phyloP scores from a whole-genome alignment of 371 early-diverging fungal genomes.

The Spiromyces aspiralis region DNA sequence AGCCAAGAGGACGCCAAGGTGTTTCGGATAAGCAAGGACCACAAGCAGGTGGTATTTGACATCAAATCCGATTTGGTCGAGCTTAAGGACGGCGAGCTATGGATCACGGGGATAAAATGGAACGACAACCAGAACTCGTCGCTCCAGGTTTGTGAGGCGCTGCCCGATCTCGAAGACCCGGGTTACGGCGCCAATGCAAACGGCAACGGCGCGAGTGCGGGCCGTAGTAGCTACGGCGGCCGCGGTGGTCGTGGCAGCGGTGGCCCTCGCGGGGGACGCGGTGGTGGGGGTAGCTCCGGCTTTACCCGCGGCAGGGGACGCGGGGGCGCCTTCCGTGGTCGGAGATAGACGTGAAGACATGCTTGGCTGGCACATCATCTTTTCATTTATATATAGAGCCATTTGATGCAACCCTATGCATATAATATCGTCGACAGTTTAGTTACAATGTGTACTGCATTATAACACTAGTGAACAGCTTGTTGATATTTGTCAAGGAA shows the following conservation, averaged over 20 bases:
- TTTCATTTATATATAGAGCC: too few species aligned
- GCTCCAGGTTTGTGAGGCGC: slow-evolving; percentile 42
- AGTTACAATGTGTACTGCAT: too few species aligned
- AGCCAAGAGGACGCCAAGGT: slow-evolving; percentile 43
- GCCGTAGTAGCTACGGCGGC: slow-evolving; percentile 21
- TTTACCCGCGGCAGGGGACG: slow-evolving; percentile 17
- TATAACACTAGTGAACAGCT: too few species aligned
- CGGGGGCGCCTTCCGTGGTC: background rate
- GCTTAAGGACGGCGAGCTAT: slow-evolving; percentile 26
- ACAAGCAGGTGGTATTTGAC: slow-evolving; percentile 68
- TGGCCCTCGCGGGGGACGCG: slow-evolving; percentile 13
- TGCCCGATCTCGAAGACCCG: slow-evolving; percentile 65
- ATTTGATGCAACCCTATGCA: too few species aligned
- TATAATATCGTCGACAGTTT: too few species aligned
- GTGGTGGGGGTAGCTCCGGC: slow-evolving; percentile 22
- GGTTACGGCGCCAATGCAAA: slow-evolving; percentile 27
- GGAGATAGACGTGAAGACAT: too few species aligned
- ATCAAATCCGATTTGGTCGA: slow-evolving; percentile 47
- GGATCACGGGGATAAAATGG: slow-evolving; percentile 36
- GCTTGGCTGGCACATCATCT: too few species aligned
- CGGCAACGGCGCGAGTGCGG: slow-evolving; percentile 23
- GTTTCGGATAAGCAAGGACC: slow-evolving; percentile 71
- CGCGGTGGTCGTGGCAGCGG: slow-evolving; percentile 25
- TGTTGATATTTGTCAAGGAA: too few species aligned
- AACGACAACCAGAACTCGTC: slow-evolving; percentile 35